A percentile compares a stretch with the other conserved stretches of the same genome.
Evolutionary conservation across 2,329 filamentous ascomycete species (phyloP).

Genomic region (Aspergillus piperis): DNA sequence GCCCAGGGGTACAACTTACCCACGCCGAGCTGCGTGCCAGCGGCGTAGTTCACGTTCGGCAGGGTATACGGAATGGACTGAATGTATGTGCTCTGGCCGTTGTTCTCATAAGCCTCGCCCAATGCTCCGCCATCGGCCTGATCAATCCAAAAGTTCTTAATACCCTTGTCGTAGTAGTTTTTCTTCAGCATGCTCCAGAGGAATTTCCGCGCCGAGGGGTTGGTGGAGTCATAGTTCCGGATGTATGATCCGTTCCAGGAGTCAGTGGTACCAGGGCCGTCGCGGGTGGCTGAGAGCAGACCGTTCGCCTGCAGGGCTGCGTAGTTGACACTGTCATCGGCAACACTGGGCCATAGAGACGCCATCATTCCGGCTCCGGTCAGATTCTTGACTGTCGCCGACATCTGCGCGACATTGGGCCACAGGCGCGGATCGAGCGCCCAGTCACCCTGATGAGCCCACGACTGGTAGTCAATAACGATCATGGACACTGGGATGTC

Average conservation of each 20-base stretch:
- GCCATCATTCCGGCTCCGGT: conserved; percentile 63
- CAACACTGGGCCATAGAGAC: conserved; percentile 66
- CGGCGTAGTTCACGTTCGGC: conserved; percentile 53
- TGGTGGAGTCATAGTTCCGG: conserved; percentile 62
- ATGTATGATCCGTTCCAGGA: conserved; percentile 59
- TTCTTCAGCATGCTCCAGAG: conserved; percentile 59
- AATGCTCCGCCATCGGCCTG: conserved; percentile 57
- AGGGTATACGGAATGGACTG: conserved; percentile 34
- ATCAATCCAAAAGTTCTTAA: conserved; percentile 66
- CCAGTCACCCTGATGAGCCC: conserved; percentile 66
- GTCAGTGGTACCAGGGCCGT: conserved; percentile 58
- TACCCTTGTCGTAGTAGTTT: conserved; percentile 62
- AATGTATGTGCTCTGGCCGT: conserved; percentile 54
- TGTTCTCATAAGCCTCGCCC: conserved; percentile 40
- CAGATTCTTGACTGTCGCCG: conserved; percentile 57
- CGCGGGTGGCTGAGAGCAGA: conserved; percentile 58
- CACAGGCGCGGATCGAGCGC: conserved; percentile 62
- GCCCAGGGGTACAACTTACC: conserved; percentile 62
- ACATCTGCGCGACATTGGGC: conserved; percentile 65
- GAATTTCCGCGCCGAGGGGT: conserved; percentile 57
- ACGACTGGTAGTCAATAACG: conserved; percentile 66
- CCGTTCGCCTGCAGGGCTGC: conserved; percentile 61
- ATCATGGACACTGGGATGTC: conserved; percentile 63
- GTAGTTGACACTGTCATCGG: conserved; percentile 58
- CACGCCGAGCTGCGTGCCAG: conserved; percentile 58